A percentile compares a stretch with the other conserved stretches of the same genome.
Conservation (phyloP, 2,329 filamentous ascomycete species). For the Hypomyces rosellus region DNA sequence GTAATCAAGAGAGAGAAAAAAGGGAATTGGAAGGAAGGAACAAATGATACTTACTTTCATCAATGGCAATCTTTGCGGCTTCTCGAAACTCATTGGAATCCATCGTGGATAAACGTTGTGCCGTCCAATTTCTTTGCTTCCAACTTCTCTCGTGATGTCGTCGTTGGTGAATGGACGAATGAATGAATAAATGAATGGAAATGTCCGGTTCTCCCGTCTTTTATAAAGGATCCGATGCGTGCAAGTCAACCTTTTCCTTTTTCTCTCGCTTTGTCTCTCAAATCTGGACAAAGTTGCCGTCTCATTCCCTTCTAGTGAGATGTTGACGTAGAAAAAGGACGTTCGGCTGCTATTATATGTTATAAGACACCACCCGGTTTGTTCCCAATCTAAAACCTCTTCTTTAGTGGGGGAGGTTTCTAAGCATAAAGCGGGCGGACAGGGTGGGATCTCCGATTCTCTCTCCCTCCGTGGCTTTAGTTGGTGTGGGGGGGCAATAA, state of each 20-base stretch:
- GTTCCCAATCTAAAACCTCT: too few relatives aligned
- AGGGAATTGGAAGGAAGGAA: background rate
- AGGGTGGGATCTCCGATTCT: too few relatives aligned
- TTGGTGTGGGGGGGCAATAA: too few relatives aligned
- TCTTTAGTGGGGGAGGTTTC: too few relatives aligned
- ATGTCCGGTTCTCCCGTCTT: background rate
- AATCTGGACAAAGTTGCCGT: too few relatives aligned
- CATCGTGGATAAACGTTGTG: conserved; percentile 46
- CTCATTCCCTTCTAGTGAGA: too few relatives aligned
- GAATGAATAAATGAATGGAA: background rate
- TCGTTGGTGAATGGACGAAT: background rate
- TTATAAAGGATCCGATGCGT: background rate
- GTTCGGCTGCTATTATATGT: too few relatives aligned
- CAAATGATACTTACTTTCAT: conserved; percentile 60
- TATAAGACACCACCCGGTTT: too few relatives aligned
- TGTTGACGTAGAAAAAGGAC: too few relatives aligned
- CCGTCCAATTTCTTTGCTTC: background rate
- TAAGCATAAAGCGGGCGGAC: too few relatives aligned
- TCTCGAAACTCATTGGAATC: conserved; percentile 70
- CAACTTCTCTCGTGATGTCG: background rate
- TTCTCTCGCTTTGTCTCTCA: background rate
- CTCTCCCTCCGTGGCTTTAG: too few relatives aligned
- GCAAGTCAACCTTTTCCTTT: background rate
- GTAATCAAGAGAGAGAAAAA: too few relatives aligned
- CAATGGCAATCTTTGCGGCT: conserved; percentile 71